Evolutionary conservation across 768 basidiomycete genomes (phyloP).

Genomic region (Tubosaeta sp.): DNA sequence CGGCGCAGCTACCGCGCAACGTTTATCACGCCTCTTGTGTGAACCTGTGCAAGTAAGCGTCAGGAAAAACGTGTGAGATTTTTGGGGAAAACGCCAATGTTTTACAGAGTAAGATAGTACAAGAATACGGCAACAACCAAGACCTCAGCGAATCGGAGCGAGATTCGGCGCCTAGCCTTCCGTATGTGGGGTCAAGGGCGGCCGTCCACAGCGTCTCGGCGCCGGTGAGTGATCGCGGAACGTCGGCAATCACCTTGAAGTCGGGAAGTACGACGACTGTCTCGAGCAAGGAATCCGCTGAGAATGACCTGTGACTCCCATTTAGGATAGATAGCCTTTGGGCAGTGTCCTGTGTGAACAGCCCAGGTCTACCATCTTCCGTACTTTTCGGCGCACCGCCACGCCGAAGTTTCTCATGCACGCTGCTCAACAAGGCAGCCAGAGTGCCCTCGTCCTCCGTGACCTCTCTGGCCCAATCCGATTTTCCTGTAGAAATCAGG

Average conservation of each 20-base stretch:
- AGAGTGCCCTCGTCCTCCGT: slow-evolving; percentile 68
- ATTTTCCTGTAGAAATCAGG: slow-evolving; percentile 84
- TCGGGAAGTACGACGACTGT: slow-evolving; percentile 91
- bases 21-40: slow-evolving; percentile 89
- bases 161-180: slow-evolving; percentile 41
- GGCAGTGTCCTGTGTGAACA: slow-evolving; percentile 55
- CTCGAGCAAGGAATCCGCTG: slow-evolving; percentile 57
- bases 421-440: slow-evolving; percentile 48
- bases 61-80: neutral
- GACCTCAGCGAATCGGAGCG: slow-evolving; percentile 52
- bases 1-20: slow-evolving; percentile 84
- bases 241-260: slow-evolving; percentile 76
- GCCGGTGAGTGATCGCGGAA: slow-evolving; percentile 58
- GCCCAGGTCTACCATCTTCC: slow-evolving; percentile 32
- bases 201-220: slow-evolving; percentile 67
- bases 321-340: slow-evolving; percentile 70
- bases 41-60: slow-evolving; percentile 54
- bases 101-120: slow-evolving; percentile 86
- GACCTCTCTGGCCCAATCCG: slow-evolving; percentile 84
- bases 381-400: slow-evolving; percentile 2
- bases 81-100: neutral
- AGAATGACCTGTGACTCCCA: slow-evolving; percentile 71
- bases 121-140: slow-evolving; percentile 86
- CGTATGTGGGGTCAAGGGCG: slow-evolving; percentile 56
- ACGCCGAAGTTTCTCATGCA: slow-evolving; percentile 15